A percentile compares a stretch with the other conserved stretches of the same genome.
Evolutionary conservation across 768 basidiomycete species (phyloP).

Genomic region (button mushroom (Agaricus bisporus)): DNA sequence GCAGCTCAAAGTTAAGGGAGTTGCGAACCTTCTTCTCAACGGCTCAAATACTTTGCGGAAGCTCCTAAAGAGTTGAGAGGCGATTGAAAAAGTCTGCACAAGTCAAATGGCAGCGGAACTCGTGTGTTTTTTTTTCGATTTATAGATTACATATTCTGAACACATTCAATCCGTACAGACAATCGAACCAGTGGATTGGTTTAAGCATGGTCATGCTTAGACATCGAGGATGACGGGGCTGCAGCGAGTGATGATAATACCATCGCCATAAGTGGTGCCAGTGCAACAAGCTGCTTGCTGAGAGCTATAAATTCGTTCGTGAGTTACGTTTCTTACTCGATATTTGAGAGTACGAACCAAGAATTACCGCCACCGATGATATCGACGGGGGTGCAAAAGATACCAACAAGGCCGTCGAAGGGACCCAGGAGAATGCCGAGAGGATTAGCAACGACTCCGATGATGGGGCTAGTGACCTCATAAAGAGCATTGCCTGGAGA

Average conservation of each 20-base stretch:
- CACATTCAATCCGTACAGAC: no score
- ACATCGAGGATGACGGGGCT: constrained; percentile 22
- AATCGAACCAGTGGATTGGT: no score
- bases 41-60: no score
- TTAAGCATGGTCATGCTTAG: constrained; percentile 4
- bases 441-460: constrained; percentile 20
- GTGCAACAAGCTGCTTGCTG: constrained; percentile 26
- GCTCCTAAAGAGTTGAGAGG: no score
- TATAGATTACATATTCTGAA: no score
- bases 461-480: constrained; percentile 10
- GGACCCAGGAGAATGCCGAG: constrained; percentile 25
- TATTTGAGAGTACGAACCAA: constrained; percentile 12
- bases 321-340: not conserved
- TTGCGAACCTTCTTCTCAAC: no score
- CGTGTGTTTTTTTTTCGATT: no score
- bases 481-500: constrained; percentile 19
- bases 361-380: constrained; percentile 20
- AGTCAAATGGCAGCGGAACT: no score
- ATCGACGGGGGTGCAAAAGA: constrained; percentile 25
- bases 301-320: constrained; percentile 9
- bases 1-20: no score
- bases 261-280: constrained; percentile 20
- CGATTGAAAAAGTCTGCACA: no score
- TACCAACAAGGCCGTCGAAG: constrained; percentile 4
- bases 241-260: constrained; percentile 24